These are phyloP conservation scores for Syzygium malaccense DNA, from an alignment of 441 rosid species.

Conservation along the genomic window DNA sequence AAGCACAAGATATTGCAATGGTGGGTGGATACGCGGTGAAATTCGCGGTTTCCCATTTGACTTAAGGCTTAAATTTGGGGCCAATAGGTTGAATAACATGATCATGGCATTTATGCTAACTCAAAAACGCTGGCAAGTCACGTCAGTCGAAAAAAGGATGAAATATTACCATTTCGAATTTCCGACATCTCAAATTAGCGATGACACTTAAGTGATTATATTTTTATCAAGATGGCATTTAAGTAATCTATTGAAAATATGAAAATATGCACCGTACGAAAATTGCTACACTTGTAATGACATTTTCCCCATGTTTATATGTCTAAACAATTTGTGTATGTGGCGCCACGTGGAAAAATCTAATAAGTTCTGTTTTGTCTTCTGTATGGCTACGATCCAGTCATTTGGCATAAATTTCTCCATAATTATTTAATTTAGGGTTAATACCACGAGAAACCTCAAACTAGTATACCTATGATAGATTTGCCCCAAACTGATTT, in stretches of 20 bases:
- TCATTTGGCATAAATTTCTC: fast-evolving
- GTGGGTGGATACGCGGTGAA: slow-evolving; percentile 59
- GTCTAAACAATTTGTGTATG: background rate
- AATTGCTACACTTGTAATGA: background rate
- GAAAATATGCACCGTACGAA: fast-evolving
- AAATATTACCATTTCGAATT: fast-evolving
- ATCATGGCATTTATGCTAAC: background rate
- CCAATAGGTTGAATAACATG: background rate
- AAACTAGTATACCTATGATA: too few species aligned
- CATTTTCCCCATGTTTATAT: background rate
- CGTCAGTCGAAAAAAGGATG: fast-evolving
- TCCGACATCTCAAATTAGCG: fast-evolving
- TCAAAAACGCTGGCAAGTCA: fast-evolving
- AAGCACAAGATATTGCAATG: slow-evolving; percentile 30
- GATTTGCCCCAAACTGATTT: too few species aligned
- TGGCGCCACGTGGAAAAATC: fast-evolving
- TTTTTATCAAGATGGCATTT: too few species aligned
- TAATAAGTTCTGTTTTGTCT: background rate
- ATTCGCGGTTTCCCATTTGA: background rate
- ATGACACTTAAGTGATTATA: fast-evolving
- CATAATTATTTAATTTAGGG: fast-evolving
- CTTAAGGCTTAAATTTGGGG: background rate
- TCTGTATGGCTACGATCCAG: fast-evolving
- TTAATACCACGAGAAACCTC: too few species aligned
- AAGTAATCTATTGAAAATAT: fast-evolving